Base-by-base conservation (phyloP, 2,329 filamentous ascomycete genomes). In the Emergomyces pasteurianus region DNA sequence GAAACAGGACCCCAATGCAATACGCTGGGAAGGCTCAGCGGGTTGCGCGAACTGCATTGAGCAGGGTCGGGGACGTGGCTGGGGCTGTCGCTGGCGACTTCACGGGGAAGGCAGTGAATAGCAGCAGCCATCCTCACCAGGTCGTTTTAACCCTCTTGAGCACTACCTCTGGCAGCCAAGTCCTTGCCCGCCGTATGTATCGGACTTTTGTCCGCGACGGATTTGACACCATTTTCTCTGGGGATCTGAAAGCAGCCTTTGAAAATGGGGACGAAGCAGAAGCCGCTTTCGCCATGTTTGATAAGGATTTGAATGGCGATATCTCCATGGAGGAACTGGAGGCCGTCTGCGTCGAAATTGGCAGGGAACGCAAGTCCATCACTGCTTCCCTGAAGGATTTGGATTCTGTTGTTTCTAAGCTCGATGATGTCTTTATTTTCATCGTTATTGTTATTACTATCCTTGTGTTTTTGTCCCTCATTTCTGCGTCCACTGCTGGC, bases 291-390 rank as follows among this genome's bases (percentile, higher is more conserved):
- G 80, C 81, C 67, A 92, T 96, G 79, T 96, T 96, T 67, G 92
- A 97, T 76, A 95, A 94, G 71, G 92, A 97, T 68, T 84, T 96
- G 78, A 97, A 97, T 65, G 92, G 92, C 3, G 92, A 97, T 69
- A 95, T 96, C 57, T 95, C 89, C 0, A 91, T 96, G 83, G 90
- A 96, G 69, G 92, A 96, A 72, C 83, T 97, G 26, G 92, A 96
- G 73, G 85, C 89, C 26, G 91, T 95, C 28, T 95, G 90, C 74
- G 92, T 95, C 58, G 92, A 97, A 70, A 94, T 96, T 65, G 91
- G 92, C 42, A 84, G 92, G 18, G 92, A 97, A 77, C 89, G 92
- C 70, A 97, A 96, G 73, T 90, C 91, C 8, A 96, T 97, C 67
- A 92, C 91, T 0, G 92, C 92, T 0, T 96, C 92, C 0, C 79